phyloP scores from a whole-genome alignment of 495 filamentous ascomycete genomes.

The Podospora pseudoanserina region DNA sequence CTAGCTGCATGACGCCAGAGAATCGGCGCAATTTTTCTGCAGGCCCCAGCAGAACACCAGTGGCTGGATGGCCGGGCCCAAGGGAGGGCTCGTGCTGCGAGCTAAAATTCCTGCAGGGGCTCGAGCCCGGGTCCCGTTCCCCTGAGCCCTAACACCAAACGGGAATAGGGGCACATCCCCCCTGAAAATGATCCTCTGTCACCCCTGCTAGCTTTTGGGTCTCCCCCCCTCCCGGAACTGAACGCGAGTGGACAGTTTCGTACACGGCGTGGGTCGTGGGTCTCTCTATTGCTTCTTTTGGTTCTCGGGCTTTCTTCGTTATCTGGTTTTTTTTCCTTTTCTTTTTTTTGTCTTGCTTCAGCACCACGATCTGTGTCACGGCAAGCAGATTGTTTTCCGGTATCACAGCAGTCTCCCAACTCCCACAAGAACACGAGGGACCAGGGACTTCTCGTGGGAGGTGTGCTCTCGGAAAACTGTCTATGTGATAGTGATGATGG shows the following conservation, averaged over 20 bases:
- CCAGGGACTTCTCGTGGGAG: not conserved
- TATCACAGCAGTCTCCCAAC: not conserved
- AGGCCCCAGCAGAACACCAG: constrained; percentile 2
- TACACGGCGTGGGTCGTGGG: not conserved
- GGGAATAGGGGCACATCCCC: not conserved
- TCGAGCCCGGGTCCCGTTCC: constrained; percentile 2
- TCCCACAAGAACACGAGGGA: too few species aligned
- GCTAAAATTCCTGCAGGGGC: constrained; percentile 12
- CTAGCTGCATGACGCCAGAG: constrained; percentile 31
- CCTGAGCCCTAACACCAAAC: constrained; percentile 8
- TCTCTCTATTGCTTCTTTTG: not conserved
- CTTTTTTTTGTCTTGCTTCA: not conserved
- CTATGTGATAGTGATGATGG: not conserved
- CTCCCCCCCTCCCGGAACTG: not conserved
- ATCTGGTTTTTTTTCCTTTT: not conserved
- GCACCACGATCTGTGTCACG: not conserved
- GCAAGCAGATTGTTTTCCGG: not conserved
- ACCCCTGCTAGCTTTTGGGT: not conserved
- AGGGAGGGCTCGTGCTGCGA: constrained; percentile 5
- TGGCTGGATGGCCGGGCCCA: not conserved
- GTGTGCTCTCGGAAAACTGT: not conserved
- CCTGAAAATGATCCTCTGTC: not conserved
- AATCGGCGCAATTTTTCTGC: constrained; percentile 20
- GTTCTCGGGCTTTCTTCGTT: not conserved
- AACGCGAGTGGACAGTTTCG: not conserved